Conservation (phyloP, 805 yeast species). For the Ogataea henricii region DNA sequence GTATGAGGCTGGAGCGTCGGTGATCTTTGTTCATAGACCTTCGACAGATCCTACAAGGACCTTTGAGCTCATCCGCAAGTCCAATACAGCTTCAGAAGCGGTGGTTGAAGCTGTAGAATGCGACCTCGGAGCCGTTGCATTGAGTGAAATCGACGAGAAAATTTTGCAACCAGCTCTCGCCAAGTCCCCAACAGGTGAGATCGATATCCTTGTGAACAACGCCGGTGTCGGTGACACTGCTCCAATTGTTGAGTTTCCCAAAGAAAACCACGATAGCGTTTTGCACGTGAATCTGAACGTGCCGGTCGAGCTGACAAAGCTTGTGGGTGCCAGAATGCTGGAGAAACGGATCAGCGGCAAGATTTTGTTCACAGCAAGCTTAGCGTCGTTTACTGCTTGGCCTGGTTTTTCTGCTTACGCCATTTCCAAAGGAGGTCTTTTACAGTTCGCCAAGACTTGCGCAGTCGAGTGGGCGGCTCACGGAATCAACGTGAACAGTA, state of each 20-base stretch:
- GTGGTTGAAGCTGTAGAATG: constrained; percentile 28
- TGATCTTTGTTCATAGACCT: constrained; percentile 40
- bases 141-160: constrained; percentile 32
- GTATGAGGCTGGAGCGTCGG: constrained; percentile 48
- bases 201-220: constrained; percentile 38
- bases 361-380: constrained; percentile 44
- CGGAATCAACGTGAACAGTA: constrained; percentile 48
- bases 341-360: constrained; percentile 36
- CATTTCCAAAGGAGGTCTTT: constrained; percentile 44
- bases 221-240: constrained; percentile 38
- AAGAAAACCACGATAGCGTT: constrained; percentile 40
- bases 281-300: constrained; percentile 44
- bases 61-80: constrained; percentile 27
- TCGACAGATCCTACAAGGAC: constrained; percentile 32
- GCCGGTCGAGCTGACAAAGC: constrained; percentile 39
- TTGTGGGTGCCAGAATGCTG: constrained; percentile 40
- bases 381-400: constrained; percentile 45
- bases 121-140: constrained; percentile 33
- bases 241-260: constrained; percentile 39
- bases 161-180: constrained; percentile 35
- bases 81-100: constrained; percentile 31
- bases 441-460: constrained; percentile 38
- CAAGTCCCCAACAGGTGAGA: constrained; percentile 30
- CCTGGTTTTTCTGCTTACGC: constrained; percentile 40
- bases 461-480: constrained; percentile 47